Conservation (phyloP, 2,329 filamentous ascomycete genomes). For the Beauveria sp. region DNA sequence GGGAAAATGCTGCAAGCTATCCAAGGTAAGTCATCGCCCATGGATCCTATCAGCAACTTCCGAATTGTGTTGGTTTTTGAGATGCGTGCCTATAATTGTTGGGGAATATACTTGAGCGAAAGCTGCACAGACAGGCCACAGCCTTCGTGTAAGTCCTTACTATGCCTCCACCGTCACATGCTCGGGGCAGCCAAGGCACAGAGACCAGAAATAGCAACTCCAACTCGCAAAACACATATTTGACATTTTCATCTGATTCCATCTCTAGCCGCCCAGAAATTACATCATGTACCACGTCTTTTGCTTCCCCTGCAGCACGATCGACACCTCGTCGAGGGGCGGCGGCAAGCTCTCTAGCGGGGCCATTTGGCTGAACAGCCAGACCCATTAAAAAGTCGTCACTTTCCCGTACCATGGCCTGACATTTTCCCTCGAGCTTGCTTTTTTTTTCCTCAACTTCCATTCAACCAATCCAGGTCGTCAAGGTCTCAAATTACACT, state of each 20-base stretch:
- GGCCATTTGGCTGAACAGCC: neutral
- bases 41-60: no score
- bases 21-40: no score
- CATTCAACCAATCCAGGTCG: neutral
- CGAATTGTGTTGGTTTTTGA: no score
- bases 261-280: neutral
- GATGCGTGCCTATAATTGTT: no score
- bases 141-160: no score
- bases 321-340: neutral
- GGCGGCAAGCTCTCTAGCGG: neutral
- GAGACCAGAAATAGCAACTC: neutral
- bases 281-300: neutral
- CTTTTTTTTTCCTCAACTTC: neutral
- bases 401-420: slow-evolving; percentile 6
- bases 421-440: slow-evolving; percentile 1
- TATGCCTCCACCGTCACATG: no score
- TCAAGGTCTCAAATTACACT: neutral
- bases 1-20: no score
- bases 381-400: slow-evolving; percentile 11
- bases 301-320: neutral
- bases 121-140: no score
- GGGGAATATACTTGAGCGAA: neutral
- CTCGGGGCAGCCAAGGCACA: neutral
- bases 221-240: neutral
- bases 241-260: no score